Base-by-base conservation (phyloP, 176 grass and related monocot genomes). In the Secale cereale region DNA sequence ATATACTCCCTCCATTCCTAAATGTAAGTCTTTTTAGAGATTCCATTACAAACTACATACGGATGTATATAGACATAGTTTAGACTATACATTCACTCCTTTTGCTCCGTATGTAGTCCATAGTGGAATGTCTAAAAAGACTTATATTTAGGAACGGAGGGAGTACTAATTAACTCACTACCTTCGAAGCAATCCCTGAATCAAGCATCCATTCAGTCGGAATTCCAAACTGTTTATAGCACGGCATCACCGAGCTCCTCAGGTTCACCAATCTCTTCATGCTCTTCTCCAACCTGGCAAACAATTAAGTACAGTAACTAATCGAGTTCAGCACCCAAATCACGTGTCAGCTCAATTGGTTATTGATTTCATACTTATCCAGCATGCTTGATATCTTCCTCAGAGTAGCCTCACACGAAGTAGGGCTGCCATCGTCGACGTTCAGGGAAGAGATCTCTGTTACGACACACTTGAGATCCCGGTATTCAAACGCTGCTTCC, bases 161-260 rank as follows among this genome's bases (percentile, higher is more conserved):
- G n/a, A n/a, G 10, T 43, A 23, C 13, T 46, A 46, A 5, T 1
- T 27, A 76, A 19, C 48, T 62, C 45, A 41, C 23, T 81, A 95
- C 93, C 91, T 93, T 98, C 35, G 86, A 87, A 50, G 86, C 81
- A 41, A 98, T 89, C 73, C 93, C 96, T 48, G 93, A 92, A 70
- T 98, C 96, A 22, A 92, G 93, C 93, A 98, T 93, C 96, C 96
- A 98, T 75, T 98, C 89, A 0, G 91, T 92, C 10, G 96, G 96
- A 54, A 98, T 93, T 20, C 86, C 91, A 75, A 94, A 89, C 82
- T 98, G 93, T 16, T 69, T 92, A 90, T 94, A 98, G 23, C 89
- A 79, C 5, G 91, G 57, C 56, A 92, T 84, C 52, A 23, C 86
- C 0, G 77, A 77, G 84, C 61, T 90, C 77, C 96, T 93, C 83